Evolutionary conservation across 169 alveolate genomes (phyloP).

Genomic region (Plasmodium sp.): DNA sequence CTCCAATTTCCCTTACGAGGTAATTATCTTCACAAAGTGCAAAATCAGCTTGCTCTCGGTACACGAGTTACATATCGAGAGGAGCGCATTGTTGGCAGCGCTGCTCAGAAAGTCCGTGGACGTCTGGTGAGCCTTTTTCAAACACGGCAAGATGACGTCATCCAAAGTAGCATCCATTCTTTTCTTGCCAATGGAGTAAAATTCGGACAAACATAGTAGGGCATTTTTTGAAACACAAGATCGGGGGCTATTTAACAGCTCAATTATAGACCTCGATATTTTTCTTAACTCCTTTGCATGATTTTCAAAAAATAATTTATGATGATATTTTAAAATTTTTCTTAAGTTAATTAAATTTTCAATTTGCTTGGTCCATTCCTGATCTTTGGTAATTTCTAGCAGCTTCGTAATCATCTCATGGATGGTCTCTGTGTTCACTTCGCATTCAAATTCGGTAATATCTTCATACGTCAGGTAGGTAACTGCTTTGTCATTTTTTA

Average conservation of each 20-base stretch:
- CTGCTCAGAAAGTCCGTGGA: conserved; percentile 63
- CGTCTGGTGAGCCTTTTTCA: conserved; percentile 70
- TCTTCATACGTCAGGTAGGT: conserved; percentile 59
- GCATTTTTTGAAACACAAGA: conserved; percentile 73
- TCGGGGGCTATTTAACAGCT: conserved; percentile 67
- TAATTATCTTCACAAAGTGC: conserved; percentile 43
- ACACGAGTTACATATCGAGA: conserved; percentile 64
- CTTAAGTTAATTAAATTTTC: conserved; percentile 64
- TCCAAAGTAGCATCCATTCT: conserved; percentile 64
- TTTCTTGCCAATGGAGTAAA: conserved; percentile 62
- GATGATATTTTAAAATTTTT: conserved; percentile 53
- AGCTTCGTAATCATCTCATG: conserved; percentile 31
- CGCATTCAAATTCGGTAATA: conserved; percentile 37
- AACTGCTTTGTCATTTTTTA: conserved; percentile 46
- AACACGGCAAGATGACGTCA: conserved; percentile 61
- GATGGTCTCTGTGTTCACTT: conserved; percentile 24
- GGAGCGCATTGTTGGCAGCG: conserved; percentile 68
- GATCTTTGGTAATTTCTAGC: conserved; percentile 38
- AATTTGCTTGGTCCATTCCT: conserved; percentile 72
- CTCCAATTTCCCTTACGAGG: conserved; percentile 27
- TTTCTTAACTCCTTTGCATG: conserved; percentile 47
- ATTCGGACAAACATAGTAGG: conserved; percentile 61
- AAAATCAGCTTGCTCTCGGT: conserved; percentile 64
- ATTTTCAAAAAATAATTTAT: conserved; percentile 56
- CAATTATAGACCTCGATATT: conserved; percentile 35